Conservation (phyloP, 768 basidiomycete genomes). For the Mycena vulgaris region DNA sequence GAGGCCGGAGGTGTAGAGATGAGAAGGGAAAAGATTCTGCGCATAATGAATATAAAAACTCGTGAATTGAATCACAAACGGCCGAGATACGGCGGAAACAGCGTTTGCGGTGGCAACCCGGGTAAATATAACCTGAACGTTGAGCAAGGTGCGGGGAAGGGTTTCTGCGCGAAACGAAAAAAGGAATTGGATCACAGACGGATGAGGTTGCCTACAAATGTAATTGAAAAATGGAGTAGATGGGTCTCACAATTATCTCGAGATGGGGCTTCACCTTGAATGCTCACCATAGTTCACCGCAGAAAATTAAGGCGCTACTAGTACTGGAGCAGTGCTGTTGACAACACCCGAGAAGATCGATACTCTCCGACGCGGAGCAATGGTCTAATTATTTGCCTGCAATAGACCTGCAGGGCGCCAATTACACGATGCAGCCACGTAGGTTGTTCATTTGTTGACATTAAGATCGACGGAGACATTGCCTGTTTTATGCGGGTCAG, state of each 20-base stretch:
- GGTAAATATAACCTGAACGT: too few species aligned
- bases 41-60: background rate
- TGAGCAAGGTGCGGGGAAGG: too few species aligned
- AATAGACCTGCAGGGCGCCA: background rate
- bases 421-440: conserved; percentile 19
- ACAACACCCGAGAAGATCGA: background rate
- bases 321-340: background rate
- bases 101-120: too few species aligned
- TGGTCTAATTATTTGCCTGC: background rate
- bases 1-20: background rate
- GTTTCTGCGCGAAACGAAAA: too few species aligned
- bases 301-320: background rate
- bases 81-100: background rate
- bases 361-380: too few species aligned
- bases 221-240: too few species aligned
- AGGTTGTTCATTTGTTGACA: conserved; percentile 8
- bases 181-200: too few species aligned
- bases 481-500: background rate
- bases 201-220: too few species aligned
- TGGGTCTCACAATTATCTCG: too few species aligned
- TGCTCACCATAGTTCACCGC: too few species aligned
- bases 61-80: background rate
- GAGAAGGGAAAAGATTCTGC: background rate
- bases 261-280: too few species aligned
- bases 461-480: conserved; percentile 1